These are phyloP conservation scores for Delonix regia DNA, from an alignment of 306 rosid species.

Conservation along the genomic window DNA sequence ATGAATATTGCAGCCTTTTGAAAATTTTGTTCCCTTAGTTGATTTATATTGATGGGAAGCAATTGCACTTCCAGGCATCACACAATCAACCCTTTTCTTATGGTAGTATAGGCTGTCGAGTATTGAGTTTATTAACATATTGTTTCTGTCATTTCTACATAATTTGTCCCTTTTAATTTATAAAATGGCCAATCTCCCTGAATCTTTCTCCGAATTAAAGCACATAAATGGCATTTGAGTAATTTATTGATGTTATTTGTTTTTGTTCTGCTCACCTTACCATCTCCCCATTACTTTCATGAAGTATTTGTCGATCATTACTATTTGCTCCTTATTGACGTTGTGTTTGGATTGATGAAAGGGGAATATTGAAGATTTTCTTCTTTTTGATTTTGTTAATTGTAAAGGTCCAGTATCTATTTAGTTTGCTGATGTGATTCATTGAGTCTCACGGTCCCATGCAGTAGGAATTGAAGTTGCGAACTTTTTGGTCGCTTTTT, in stretches of 20 bases:
- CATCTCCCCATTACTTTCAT: background rate
- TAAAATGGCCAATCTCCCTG: constrained; percentile 47
- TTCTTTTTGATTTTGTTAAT: too few species aligned
- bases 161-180: constrained; percentile 57
- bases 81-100: constrained; percentile 34
- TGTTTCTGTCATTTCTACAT: constrained; percentile 40
- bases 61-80: constrained; percentile 44
- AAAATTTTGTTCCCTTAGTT: constrained; percentile 24
- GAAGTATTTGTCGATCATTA: background rate
- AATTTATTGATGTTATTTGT: constrained; percentile 36
- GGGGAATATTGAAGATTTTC: background rate
- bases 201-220: constrained; percentile 37
- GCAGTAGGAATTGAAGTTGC: too few species aligned
- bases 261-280: background rate
- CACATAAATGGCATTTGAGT: constrained; percentile 41
- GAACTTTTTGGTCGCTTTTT: too few species aligned
- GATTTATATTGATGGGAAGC: constrained; percentile 41
- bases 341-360: background rate
- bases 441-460: too few species aligned
- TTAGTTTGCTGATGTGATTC: too few species aligned
- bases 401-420: too few species aligned
- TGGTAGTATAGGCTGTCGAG: constrained; percentile 60
- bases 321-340: background rate
- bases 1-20: constrained; percentile 26
- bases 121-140: constrained; percentile 42